Evolutionary conservation across 805 yeast species (phyloP), one percentile per base, ranked within the genome.

Genomic region (Starmerella geochares): DNA sequence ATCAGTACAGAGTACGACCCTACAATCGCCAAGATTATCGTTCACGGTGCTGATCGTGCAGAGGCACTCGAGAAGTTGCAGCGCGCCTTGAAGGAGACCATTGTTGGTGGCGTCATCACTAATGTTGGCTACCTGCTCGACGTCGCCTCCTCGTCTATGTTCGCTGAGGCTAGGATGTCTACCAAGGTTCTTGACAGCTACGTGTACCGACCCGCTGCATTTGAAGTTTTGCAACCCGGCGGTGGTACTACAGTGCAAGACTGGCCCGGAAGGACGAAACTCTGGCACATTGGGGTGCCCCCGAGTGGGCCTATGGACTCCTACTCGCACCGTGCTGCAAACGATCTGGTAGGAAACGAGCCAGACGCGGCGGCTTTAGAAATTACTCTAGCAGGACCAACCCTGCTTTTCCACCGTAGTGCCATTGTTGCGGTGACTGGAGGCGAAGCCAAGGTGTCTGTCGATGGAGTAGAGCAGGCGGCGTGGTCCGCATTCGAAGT

Each of bases 271-370:
- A 81, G 98, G 71, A 72, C 73, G 48, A 82, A 86, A n/a, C 65
- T 75, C 53, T 84, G 94, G 94, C 79, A 83, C 62, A 76, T 83
- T 58, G 98, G 98, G 65, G 97, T 90, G 49, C 98, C 98, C 23
- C 97, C 97, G 7, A 86, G 95, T 36, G 98, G 98, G 41, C 96
- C 97, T 52, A 92, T 90, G 97, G 98, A 90, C 68, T 77, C 80
- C 53, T 88, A 81, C 61, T 80, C 96, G 4, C 88, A 88, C 71
- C 75, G 96, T 60, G 65, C 86, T 54, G 96, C 95, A 19, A 90
- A 90, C 71, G 72, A 83, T 63, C 79, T 86, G 61, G 97, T 90
- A 40, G 97, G 96, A 53, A 92, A 90, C 67, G 77, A 81, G 58
- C 68, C 72, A 55, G 70, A 74, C 40, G 83, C 96, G 10, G 95